Conservation (phyloP, 2,329 filamentous ascomycete genomes). For the Penicillium sumatraense region DNA sequence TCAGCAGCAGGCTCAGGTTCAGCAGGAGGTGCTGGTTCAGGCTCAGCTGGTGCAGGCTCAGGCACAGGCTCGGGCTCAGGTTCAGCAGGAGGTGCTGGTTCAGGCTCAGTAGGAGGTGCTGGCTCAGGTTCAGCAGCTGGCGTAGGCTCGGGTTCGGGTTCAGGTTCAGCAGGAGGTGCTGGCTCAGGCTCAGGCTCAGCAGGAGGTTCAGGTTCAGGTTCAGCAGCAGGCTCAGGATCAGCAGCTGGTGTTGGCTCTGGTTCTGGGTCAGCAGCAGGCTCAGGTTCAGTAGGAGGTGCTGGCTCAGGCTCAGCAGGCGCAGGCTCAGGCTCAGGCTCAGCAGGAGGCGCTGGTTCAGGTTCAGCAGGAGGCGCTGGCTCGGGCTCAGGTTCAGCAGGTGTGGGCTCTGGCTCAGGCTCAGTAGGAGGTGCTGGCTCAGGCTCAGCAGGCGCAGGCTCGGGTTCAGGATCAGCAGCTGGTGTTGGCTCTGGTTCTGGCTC, state of each 20-base stretch:
- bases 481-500: constrained; percentile 19
- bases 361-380: not conserved
- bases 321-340: too few relatives aligned
- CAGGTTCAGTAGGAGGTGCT: not conserved
- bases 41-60: not conserved
- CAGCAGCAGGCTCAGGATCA: too few relatives aligned
- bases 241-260: not conserved
- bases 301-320: not conserved
- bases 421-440: not conserved
- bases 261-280: not conserved
- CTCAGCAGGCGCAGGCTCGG: not conserved
- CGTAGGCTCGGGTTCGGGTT: constrained; percentile 8
- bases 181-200: constrained; percentile 13
- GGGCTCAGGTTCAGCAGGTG: not conserved
- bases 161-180: constrained; percentile 8
- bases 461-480: constrained; percentile 16
- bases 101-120: not conserved
- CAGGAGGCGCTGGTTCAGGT: constrained; percentile 13
- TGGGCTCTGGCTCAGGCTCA: not conserved
- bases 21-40: too few relatives aligned
- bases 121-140: constrained; percentile 5
- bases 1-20: not conserved
- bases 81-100: constrained; percentile 14
- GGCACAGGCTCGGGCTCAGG: not conserved
- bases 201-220: constrained; percentile 15